Evolutionary conservation across 2,329 filamentous ascomycete species (phyloP).

Genomic region (Fusarium tupiense): DNA sequence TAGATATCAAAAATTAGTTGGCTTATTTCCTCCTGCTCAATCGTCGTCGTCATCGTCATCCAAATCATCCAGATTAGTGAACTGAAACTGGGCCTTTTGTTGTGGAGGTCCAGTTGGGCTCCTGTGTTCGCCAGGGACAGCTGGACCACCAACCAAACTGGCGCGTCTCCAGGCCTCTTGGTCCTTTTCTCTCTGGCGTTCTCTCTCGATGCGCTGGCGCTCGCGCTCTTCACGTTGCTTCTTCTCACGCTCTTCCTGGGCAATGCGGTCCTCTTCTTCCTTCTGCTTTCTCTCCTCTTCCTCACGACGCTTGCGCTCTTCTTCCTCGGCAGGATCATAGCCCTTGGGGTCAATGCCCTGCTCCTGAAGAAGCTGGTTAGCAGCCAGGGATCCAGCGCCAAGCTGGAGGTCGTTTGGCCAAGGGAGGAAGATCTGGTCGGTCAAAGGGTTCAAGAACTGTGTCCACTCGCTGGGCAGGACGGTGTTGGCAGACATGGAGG

Average conservation of each 20-base stretch:
- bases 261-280: conserved; percentile 58
- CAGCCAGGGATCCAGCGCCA: conserved; percentile 72
- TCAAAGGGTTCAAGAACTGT: conserved; percentile 64
- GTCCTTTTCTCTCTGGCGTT: conserved; percentile 55
- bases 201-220: conserved; percentile 53
- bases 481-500: conserved; percentile 47
- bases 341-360: conserved; percentile 69
- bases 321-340: conserved; percentile 67
- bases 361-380: conserved; percentile 69
- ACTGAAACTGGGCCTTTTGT: conserved; percentile 64
- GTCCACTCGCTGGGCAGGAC: conserved; percentile 60
- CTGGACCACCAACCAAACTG: conserved; percentile 46
- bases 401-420: conserved; percentile 81
- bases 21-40: conserved; percentile 17
- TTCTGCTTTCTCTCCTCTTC: conserved; percentile 59
- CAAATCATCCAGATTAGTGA: conserved; percentile 63
- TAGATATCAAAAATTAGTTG: conserved; percentile 22
- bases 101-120: conserved; percentile 45
- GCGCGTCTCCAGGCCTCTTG: conserved; percentile 54
- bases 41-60: conserved; percentile 54
- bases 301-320: conserved; percentile 60
- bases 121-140: conserved; percentile 40
- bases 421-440: conserved; percentile 72
- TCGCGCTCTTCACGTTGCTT: conserved; percentile 53
- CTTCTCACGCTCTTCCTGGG: conserved; percentile 58